phyloP scores from a whole-genome alignment of 305 asterid species.

The Stenogyne calaminthoides region DNA sequence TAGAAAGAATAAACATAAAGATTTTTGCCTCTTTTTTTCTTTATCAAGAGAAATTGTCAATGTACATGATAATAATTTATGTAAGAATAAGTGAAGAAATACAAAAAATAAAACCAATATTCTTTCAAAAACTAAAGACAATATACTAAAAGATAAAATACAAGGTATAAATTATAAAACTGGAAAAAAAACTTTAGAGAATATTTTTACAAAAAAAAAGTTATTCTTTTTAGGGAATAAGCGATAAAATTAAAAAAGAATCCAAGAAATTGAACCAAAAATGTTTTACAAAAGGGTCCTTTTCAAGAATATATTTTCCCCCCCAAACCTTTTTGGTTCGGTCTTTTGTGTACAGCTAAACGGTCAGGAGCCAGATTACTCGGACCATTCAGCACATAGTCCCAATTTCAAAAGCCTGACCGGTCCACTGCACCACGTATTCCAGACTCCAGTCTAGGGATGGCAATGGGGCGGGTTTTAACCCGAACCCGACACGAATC shows the following conservation, averaged over 20 bases:
- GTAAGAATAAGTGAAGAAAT: background rate
- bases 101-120: background rate
- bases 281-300: constrained; percentile 10
- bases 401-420: constrained; percentile 32
- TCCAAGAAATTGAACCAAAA: background rate
- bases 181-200: no score
- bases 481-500: no score
- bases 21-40: background rate
- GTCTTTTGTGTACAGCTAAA: background rate
- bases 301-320: constrained; percentile 29
- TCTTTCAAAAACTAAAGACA: background rate
- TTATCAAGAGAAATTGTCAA: background rate
- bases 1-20: no score
- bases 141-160: no score
- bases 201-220: no score
- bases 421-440: constrained; percentile 28
- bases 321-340: constrained; percentile 11
- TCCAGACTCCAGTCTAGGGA: no score
- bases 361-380: no score
- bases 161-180: no score
- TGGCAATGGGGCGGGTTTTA: no score
- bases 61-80: background rate
- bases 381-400: constrained; percentile 23
- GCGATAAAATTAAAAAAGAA: background rate
- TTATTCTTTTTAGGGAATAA: no score